Evolutionary conservation across 768 basidiomycete genomes (phyloP), one percentile per base, ranked within the genome.

Genomic region (Porpolomopsis calyptriformis): DNA sequence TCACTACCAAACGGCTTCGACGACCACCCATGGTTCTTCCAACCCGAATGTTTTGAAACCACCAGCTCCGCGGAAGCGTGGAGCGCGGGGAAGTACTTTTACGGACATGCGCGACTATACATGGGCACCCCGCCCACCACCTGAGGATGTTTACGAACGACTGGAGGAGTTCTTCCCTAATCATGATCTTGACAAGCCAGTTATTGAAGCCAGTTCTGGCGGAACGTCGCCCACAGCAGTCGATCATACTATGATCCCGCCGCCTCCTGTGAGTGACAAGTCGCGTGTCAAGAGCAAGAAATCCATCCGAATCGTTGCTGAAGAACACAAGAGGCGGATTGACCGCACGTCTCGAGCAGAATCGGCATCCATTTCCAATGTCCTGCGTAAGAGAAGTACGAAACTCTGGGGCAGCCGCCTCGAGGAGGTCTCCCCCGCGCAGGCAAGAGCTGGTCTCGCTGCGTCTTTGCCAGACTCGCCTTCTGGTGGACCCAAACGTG

Each of bases 101-200:
- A 77, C 73, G 11, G 71, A 75, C 50, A 70, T 68, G 43, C 69
- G 73, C 50, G 82, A 79, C 53, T 72, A 75, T 46, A 83, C 84
- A 18, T 96, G 90, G 92, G 85, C 87, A 29, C 80, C 83, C 49
- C 86, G 92, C 55, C 93, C 93, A 23, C 78, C 82, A 37, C 80
- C 92, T 0, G 96, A 98, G 64, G 85, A 87, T 53, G 85, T 99
- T 36, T 90, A 91, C 59, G 85, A 97, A 35, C 80, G 86, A 46
- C 73, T 99, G 6, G 89, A 97, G 54, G 81, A 85, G 50, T 97
- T 89, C 70, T 99, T 99, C 73, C 93, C 94, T 1, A 82, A 85
- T 52, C 88, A 96, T 58, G 92, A 97, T 57, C 77, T 98, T 40
- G 96, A 98, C 62, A 86, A 91, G 58, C 92, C 93, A 1, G 84